phyloP scores from a whole-genome alignment of 2,329 filamentous ascomycete genomes.

The Sporothrix curviconia region DNA sequence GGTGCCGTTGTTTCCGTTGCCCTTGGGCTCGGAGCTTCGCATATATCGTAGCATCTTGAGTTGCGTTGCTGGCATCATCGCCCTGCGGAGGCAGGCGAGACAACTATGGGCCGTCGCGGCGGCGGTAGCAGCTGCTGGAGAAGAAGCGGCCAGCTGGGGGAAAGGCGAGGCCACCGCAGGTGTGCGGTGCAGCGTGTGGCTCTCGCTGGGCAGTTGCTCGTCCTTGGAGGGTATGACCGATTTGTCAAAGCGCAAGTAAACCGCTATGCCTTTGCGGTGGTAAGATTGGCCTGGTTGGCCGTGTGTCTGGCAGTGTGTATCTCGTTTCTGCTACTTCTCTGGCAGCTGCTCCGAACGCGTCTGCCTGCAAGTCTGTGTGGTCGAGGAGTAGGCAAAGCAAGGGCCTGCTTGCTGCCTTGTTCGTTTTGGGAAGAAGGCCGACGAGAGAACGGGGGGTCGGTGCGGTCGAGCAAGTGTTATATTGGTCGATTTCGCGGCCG shows the following conservation, averaged over 20 bases:
- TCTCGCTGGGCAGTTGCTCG: no score
- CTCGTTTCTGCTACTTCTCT: slow-evolving; percentile 8
- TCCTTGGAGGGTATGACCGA: background rate
- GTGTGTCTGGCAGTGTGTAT: background rate
- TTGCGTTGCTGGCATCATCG: slow-evolving; percentile 21
- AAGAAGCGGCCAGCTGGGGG: background rate
- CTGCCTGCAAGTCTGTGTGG: slow-evolving; percentile 1
- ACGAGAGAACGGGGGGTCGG: slow-evolving; percentile 14
- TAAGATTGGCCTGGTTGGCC: background rate
- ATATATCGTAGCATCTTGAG: slow-evolving; percentile 24
- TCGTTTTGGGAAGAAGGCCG: slow-evolving; percentile 13
- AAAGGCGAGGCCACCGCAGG: slow-evolving; percentile 1
- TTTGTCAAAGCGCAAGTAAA: background rate
- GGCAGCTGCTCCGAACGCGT: background rate
- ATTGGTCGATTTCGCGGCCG: slow-evolving; percentile 15
- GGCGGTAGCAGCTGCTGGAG: slow-evolving; percentile 9
- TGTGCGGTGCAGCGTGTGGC: background rate
- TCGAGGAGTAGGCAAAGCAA: background rate
- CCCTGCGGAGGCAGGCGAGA: slow-evolving; percentile 9
- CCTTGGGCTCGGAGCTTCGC: slow-evolving; percentile 21
- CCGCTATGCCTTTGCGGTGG: no score
- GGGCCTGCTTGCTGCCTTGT: slow-evolving; percentile 5
- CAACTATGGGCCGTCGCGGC: slow-evolving; percentile 13
- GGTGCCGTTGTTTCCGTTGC: slow-evolving; percentile 7
- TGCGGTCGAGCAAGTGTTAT: slow-evolving; percentile 19